These are phyloP conservation scores for Macrolepiota albuminosa DNA, from an alignment of 768 basidiomycete species.

Conservation along the genomic window DNA sequence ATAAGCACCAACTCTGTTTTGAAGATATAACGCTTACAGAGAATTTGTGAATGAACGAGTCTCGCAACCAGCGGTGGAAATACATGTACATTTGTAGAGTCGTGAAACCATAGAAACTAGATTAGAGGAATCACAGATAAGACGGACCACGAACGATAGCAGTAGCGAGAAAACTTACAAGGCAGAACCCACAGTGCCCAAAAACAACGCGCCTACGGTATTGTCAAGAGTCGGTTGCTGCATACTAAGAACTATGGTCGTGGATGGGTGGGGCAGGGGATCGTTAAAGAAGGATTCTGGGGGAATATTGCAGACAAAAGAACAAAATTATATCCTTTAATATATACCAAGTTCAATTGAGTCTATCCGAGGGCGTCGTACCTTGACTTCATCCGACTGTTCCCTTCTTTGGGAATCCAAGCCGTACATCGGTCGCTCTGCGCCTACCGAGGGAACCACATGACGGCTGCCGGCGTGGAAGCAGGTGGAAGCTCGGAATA, in stretches of 20 bases:
- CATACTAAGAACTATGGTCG: constrained; percentile 19
- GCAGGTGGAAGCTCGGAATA: not conserved
- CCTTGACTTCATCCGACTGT: constrained; percentile 3
- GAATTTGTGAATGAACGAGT: constrained; percentile 30
- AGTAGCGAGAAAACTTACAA: constrained; percentile 22
- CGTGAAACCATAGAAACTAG: constrained; percentile 35
- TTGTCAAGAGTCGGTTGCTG: constrained; percentile 30
- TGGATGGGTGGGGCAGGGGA: not conserved
- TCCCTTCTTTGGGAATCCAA: not conserved
- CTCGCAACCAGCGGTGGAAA: constrained; percentile 32
- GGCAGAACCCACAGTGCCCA: constrained; percentile 30
- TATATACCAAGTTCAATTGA: not conserved
- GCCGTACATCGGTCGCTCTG: not conserved
- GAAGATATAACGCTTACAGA: constrained; percentile 21
- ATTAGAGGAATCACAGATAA: not conserved
- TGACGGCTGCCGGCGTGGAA: not conserved
- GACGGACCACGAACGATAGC: not conserved
- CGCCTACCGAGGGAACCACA: not conserved
- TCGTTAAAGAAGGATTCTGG: not conserved
- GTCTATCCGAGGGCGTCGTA: constrained; percentile 7
- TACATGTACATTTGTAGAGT: constrained; percentile 35
- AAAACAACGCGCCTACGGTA: constrained; percentile 32
- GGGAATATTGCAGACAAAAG: constrained; percentile 3
- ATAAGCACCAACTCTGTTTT: not conserved
- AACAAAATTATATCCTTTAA: not conserved